A percentile compares a stretch with the other conserved stretches of the same genome.
These are phyloP conservation scores for Bryum argenteum DNA, from an alignment of 225 moss, liverwort and hornwort genomes.

Conservation along the genomic window DNA sequence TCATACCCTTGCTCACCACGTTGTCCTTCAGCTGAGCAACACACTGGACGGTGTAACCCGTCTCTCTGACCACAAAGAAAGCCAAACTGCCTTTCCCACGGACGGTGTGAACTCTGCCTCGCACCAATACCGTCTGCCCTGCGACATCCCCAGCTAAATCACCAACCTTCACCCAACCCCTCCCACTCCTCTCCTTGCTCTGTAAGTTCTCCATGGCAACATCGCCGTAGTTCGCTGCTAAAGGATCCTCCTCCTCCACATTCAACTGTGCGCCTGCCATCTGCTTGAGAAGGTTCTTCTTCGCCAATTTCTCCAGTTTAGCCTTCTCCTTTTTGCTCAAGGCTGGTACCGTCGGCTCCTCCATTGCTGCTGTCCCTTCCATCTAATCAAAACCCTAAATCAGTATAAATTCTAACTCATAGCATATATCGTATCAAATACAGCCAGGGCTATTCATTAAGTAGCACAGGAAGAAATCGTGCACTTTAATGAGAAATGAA, in stretches of 20 bases:
- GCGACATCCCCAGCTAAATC: constrained; percentile 39
- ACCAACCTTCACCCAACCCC: constrained; percentile 62
- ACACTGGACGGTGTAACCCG: constrained; percentile 80
- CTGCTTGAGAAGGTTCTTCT: constrained; percentile 57
- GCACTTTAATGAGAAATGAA: too few species aligned
- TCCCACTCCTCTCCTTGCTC: constrained; percentile 56
- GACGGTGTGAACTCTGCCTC: constrained; percentile 78
- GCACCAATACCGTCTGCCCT: constrained; percentile 60
- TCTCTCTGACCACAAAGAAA: constrained; percentile 74
- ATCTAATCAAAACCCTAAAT: neutral
- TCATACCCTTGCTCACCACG: constrained; percentile 78
- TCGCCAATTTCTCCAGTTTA: constrained; percentile 61
- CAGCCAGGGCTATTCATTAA: too few species aligned
- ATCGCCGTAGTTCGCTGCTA: constrained; percentile 74
- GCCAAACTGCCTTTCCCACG: constrained; percentile 67
- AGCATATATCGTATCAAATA: too few species aligned
- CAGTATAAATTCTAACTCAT: too few species aligned
- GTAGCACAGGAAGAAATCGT: too few species aligned
- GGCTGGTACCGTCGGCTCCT: constrained; percentile 26
- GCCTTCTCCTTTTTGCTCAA: constrained; percentile 53
- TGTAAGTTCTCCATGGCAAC: constrained; percentile 61
- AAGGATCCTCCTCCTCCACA: constrained; percentile 59
- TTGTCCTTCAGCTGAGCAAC: constrained; percentile 52
- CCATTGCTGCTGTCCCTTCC: constrained; percentile 10
- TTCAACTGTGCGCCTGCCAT: constrained; percentile 61